Evolutionary conservation across 2,329 filamentous ascomycete species (phyloP).

Genomic region (Colletotrichum acutatum): DNA sequence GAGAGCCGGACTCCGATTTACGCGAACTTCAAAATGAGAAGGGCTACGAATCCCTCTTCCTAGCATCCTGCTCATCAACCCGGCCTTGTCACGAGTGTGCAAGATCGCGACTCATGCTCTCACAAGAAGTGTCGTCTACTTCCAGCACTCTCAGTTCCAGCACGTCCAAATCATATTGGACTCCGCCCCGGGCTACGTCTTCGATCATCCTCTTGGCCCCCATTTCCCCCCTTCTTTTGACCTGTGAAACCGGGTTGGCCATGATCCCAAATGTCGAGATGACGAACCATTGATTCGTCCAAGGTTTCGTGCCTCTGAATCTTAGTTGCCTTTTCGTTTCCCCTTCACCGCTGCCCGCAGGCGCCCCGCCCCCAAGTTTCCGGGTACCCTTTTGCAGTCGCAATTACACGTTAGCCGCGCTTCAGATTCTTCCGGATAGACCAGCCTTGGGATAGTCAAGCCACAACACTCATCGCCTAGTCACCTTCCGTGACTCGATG

Average conservation of each 20-base stretch:
- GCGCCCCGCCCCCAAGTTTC: slow-evolving; percentile 25
- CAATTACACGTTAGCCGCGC: slow-evolving; percentile 13
- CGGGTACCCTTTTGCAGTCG: not conserved
- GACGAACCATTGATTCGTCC: slow-evolving; percentile 13
- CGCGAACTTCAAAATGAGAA: slow-evolving; percentile 7
- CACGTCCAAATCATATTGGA: not conserved
- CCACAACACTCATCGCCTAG: not conserved
- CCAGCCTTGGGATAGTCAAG: not conserved
- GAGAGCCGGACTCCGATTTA: slow-evolving; percentile 15
- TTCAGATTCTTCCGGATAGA: not conserved
- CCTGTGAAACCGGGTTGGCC: slow-evolving; percentile 18
- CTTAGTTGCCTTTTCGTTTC: not conserved
- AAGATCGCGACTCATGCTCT: slow-evolving; percentile 11
- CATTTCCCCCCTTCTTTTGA: slow-evolving; percentile 19
- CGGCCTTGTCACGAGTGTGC: slow-evolving; percentile 11
- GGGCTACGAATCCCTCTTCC: not conserved
- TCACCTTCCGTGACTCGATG: not conserved
- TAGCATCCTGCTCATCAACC: not conserved
- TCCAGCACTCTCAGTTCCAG: not conserved
- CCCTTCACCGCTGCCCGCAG: slow-evolving; percentile 4
- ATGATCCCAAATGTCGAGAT: slow-evolving; percentile 14
- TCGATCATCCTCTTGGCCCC: slow-evolving; percentile 18
- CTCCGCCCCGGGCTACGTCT: slow-evolving; percentile 10
- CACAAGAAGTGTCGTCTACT: not conserved
- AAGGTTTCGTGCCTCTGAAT: not conserved